Conservation (phyloP, 495 filamentous ascomycete genomes). For the Podospora australis region DNA sequence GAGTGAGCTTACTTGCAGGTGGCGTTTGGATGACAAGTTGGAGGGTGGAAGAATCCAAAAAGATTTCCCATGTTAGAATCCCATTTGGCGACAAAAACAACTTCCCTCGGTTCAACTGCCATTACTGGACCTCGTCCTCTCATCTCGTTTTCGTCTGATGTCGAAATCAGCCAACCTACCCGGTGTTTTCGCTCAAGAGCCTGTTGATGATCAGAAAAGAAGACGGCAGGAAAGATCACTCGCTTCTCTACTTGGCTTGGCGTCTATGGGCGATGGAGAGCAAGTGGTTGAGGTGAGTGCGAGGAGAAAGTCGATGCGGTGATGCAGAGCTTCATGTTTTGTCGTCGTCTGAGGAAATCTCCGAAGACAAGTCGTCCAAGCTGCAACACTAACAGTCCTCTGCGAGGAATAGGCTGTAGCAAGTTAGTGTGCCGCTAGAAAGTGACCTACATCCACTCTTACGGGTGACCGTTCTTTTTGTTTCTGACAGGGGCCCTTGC, state of each 20-base stretch:
- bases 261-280: background rate
- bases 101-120: background rate
- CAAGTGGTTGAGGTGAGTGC: background rate
- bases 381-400: constrained; percentile 6
- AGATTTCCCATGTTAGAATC: background rate
- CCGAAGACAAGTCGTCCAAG: constrained; percentile 6
- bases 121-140: background rate
- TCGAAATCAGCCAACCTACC: constrained; percentile 7
- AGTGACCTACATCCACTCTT: background rate
- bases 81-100: background rate
- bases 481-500: background rate
- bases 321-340: constrained; percentile 6
- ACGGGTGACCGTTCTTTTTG: background rate
- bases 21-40: no score
- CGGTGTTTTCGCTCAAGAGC: constrained; percentile 5
- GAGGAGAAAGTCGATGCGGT: background rate
- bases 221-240: background rate
- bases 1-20: no score
- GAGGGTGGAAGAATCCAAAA: background rate
- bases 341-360: constrained; percentile 20
- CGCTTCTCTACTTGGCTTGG: background rate
- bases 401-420: background rate
- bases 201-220: background rate
- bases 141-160: constrained; percentile 20
- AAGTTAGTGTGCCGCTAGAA: background rate